phyloP scores from a whole-genome alignment of 2,329 filamentous ascomycete species.

The Sarocladiaceae sp. region DNA sequence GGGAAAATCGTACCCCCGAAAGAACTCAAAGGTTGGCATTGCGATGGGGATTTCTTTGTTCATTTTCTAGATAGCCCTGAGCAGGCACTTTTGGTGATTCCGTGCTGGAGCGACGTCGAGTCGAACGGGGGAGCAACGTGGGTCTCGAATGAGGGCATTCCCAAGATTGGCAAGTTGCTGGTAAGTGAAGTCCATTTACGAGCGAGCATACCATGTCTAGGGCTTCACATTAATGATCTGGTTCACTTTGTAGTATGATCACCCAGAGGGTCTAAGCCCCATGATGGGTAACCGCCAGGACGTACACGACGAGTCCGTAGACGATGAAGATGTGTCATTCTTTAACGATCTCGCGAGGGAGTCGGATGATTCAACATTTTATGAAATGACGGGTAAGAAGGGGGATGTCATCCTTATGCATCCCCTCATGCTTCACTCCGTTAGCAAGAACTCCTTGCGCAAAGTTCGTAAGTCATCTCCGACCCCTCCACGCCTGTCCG shows the following conservation, averaged over 20 bases:
- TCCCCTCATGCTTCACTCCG: conserved; percentile 57
- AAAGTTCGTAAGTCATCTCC: conserved; percentile 21
- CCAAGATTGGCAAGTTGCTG: conserved; percentile 10
- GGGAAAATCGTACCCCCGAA: conserved; percentile 45
- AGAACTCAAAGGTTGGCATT: conserved; percentile 58
- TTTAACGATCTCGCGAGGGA: conserved; percentile 32
- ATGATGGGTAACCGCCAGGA: conserved; percentile 55
- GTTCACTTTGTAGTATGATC: conserved; percentile 33
- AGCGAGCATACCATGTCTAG: too few relatives aligned
- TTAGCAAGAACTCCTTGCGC: conserved; percentile 29
- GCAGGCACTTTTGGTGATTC: conserved; percentile 64
- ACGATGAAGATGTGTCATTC: conserved; percentile 35
- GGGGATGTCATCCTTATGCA: conserved; percentile 59
- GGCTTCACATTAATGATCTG: not conserved
- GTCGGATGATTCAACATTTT: conserved; percentile 30
- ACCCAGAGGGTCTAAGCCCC: conserved; percentile 64
- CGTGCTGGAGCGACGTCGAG: conserved; percentile 59
- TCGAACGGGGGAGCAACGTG: conserved; percentile 57
- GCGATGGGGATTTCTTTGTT: conserved; percentile 68
- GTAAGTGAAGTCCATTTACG: conserved; percentile 4
- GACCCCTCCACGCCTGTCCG: conserved; percentile 36
- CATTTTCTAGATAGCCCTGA: conserved; percentile 69
- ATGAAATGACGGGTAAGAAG: conserved; percentile 48
- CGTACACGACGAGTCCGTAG: conserved; percentile 15
- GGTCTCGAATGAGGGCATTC: conserved; percentile 36